Base-by-base conservation (phyloP, 2,329 filamentous ascomycete genomes). In the Verticillium tricorpus region DNA sequence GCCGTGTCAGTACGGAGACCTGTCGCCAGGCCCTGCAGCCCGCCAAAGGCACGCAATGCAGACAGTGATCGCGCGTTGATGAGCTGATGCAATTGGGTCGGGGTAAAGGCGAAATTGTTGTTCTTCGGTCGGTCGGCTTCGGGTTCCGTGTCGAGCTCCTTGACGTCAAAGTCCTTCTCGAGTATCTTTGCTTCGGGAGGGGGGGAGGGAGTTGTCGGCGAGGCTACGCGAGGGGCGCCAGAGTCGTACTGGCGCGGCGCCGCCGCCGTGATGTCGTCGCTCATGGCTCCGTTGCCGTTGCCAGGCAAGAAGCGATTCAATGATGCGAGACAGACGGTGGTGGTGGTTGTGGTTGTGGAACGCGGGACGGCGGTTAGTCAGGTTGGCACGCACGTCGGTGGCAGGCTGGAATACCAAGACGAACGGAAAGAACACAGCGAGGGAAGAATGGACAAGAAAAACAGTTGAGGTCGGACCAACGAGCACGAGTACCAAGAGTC, bases 51-150 rank as follows among this genome's bases (percentile, higher is more conserved):
- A 57, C 78, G 75, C 39, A 83, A 80, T 12, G 79, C 82, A 9
- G 76, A 62, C 7, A 83, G 71, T 19, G 74, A 82, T 60, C 82
- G 81, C 28, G 80, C 77, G n/a, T 78, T 81, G 34, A 84, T 68
- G 35, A 86, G 77, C 62, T 81, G 83, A 69, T 81, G 81, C 3
- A 86, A 72, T 61, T 85, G 82, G 4, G 77, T 77, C 1, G 83
- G 80, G 0, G 80, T 78, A 62, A 85, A 86, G 14, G 81, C 83
- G 63, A 86, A 86, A 7, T 74, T 77, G 67, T 81, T 83, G 61
- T 80, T 74, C 25, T 63, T 54, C n/a, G 64, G 50, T 5, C 52
- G 40, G 9, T 58, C 57, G 22, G 62, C 63, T 15, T 63, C 64
- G 59, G 50, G 32, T n/a, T 64, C 54, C 9, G 35, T 35, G 54